These are phyloP conservation scores for Boehmeria nivea DNA, from an alignment of 306 rosid genomes.

Conservation along the genomic window DNA sequence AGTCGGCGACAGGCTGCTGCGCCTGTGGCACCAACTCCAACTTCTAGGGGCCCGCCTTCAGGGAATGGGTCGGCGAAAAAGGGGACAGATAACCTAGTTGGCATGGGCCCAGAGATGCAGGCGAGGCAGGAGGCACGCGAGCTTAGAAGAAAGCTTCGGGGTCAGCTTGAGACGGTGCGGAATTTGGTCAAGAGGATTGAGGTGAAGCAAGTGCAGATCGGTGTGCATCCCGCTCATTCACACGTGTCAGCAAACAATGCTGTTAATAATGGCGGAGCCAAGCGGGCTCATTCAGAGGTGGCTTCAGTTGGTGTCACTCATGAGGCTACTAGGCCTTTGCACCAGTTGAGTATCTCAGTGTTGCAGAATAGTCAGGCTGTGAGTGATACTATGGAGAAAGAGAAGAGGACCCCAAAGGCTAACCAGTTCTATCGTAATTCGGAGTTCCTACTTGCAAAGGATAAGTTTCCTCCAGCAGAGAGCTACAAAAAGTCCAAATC, in stretches of 20 bases:
- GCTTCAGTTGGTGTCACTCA: slow-evolving; percentile 53
- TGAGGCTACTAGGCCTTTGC: slow-evolving; percentile 54
- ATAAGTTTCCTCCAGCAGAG: slow-evolving; percentile 84
- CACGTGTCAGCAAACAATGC: slow-evolving; percentile 30
- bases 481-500: slow-evolving; percentile 73
- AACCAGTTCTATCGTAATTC: slow-evolving; percentile 83
- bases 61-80: slow-evolving; percentile 38
- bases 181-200: slow-evolving; percentile 72
- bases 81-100: slow-evolving; percentile 30
- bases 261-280: slow-evolving; percentile 41
- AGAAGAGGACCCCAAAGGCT: slow-evolving; percentile 92
- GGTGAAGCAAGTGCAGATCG: slow-evolving; percentile 60
- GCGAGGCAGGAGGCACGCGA: slow-evolving; percentile 57
- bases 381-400: slow-evolving; percentile 73
- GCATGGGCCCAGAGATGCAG: slow-evolving; percentile 34
- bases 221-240: slow-evolving; percentile 27
- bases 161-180: slow-evolving; percentile 58
- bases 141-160: slow-evolving; percentile 59
- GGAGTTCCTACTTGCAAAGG: slow-evolving; percentile 88
- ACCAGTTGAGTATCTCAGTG: slow-evolving; percentile 57
- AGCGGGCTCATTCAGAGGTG: slow-evolving; percentile 63
- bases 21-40: slow-evolving; percentile 26
- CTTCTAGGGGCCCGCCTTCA: slow-evolving; percentile 25
- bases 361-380: slow-evolving; percentile 65
- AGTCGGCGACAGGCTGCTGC: slow-evolving; percentile 30